Conservation (phyloP, 768 basidiomycete genomes). For the Lepiota venenata region DNA sequence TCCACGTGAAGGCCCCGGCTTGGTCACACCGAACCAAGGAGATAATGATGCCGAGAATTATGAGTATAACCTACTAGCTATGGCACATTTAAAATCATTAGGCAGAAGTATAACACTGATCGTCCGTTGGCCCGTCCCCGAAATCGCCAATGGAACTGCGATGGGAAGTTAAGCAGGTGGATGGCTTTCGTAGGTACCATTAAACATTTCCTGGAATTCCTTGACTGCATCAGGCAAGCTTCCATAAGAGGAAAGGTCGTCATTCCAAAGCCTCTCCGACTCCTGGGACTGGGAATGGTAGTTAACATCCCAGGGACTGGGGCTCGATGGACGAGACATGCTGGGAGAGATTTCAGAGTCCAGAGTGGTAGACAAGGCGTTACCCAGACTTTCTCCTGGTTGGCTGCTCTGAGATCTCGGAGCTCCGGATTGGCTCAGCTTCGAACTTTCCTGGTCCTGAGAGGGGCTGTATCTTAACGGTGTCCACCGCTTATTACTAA, state of each 20-base stretch:
- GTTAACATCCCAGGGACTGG: neutral
- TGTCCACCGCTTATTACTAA: no score
- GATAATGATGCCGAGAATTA: neutral
- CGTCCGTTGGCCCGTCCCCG: slow-evolving; percentile 1
- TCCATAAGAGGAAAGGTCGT: slow-evolving; percentile 13
- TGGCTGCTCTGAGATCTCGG: neutral
- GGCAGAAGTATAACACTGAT: neutral
- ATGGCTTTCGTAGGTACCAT: slow-evolving; percentile 32
- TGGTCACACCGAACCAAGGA: neutral
- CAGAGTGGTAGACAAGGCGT: neutral
- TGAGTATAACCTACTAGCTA: neutral
- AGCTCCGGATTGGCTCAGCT: no score
- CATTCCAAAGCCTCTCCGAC: slow-evolving; percentile 2
- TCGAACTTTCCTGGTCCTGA: no score
- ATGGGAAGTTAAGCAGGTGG: slow-evolving; percentile 34
- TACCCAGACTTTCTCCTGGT: neutral
- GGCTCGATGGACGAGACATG: neutral
- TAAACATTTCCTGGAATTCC: slow-evolving; percentile 45
- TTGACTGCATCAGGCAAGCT: slow-evolving; percentile 36
- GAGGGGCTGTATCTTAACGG: no score
- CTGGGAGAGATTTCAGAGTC: neutral
- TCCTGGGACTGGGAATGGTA: neutral
- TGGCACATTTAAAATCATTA: slow-evolving; percentile 6
- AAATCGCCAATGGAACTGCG: slow-evolving; percentile 26
- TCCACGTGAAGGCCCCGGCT: neutral